Percentiles rank a stretch among this genome's conserved stretches.
Evolutionary conservation across 768 basidiomycete species (phyloP).

Genomic region (Tubosaeta brunneosetosa): DNA sequence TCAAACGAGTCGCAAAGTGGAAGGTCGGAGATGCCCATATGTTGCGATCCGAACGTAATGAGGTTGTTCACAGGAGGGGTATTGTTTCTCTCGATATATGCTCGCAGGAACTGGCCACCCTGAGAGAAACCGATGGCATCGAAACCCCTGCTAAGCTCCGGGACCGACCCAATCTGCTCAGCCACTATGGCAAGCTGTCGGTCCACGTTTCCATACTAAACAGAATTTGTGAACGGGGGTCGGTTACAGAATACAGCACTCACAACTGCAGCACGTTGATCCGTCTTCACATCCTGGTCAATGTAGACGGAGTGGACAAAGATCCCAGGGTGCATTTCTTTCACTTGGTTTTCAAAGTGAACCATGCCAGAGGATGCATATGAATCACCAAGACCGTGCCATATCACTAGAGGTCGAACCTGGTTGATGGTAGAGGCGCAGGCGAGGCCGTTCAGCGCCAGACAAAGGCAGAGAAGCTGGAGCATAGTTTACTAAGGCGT

Average conservation of each 20-base stretch:
- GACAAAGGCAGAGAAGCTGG: constrained; percentile 8
- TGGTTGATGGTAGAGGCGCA: constrained; percentile 11
- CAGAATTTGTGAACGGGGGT: constrained; percentile 1
- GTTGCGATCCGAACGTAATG: constrained; percentile 83
- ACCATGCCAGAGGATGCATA: constrained; percentile 70
- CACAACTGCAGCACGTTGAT: constrained; percentile 69
- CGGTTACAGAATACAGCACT: constrained; percentile 30
- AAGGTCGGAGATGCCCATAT: constrained; percentile 81
- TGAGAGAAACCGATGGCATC: constrained; percentile 89
- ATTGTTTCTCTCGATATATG: constrained; percentile 75
- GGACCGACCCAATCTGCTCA: constrained; percentile 56
- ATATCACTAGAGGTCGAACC: constrained; percentile 60
- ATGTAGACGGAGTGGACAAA: constrained; percentile 74
- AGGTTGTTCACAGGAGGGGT: constrained; percentile 71
- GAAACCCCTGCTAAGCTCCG: constrained; percentile 66
- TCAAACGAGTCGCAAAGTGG: constrained; percentile 62
- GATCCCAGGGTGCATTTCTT: constrained; percentile 65
- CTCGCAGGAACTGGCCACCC: constrained; percentile 86
- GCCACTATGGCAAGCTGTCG: constrained; percentile 64
- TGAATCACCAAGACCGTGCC: constrained; percentile 83
- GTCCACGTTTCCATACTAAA: constrained; percentile 74
- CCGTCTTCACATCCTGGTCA: constrained; percentile 54
- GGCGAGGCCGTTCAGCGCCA: constrained; percentile 11
- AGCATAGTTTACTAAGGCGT: constrained; percentile 9
- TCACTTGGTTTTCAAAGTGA: constrained; percentile 54